Percentiles rank a stretch among this genome's conserved stretches.
Conservation (phyloP, 164 flowering plant genomes). For the Euptelea pleiosperma region DNA sequence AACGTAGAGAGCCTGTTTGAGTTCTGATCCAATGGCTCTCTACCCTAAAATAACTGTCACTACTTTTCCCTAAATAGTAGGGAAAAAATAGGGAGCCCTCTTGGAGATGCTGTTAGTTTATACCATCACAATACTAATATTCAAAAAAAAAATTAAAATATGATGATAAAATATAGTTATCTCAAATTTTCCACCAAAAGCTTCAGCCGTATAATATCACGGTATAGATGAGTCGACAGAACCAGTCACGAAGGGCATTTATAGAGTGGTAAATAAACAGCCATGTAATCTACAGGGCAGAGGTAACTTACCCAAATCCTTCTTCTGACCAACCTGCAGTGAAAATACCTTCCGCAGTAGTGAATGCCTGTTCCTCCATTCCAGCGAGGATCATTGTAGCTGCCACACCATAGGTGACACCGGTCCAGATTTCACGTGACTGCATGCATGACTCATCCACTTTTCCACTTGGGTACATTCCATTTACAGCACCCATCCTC, state of each 20-base stretch:
- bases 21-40: too few species aligned
- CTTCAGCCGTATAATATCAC: background rate
- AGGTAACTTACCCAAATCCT: conserved; percentile 72
- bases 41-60: too few species aligned
- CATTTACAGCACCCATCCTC: conserved; percentile 89
- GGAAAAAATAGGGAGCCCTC: too few species aligned
- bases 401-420: conserved; percentile 83
- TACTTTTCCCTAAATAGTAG: too few species aligned
- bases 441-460: conserved; percentile 94
- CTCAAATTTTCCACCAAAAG: background rate
- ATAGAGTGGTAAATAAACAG: background rate
- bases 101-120: too few species aligned
- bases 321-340: conserved; percentile 91
- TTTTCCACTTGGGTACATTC: conserved; percentile 84
- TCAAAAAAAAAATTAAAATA: too few species aligned
- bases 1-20: too few species aligned
- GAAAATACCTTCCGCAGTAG: conserved; percentile 86
- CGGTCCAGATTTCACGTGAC: conserved; percentile 93
- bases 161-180: background rate
- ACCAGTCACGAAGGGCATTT: too few species aligned
- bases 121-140: too few species aligned
- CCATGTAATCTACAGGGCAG: background rate
- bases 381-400: conserved; percentile 82
- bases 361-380: conserved; percentile 75
- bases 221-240: too few species aligned